Evolutionary conservation across 495 filamentous ascomycete genomes (phyloP).

Genomic region (Aspergillus sclerotiicarbonarius): DNA sequence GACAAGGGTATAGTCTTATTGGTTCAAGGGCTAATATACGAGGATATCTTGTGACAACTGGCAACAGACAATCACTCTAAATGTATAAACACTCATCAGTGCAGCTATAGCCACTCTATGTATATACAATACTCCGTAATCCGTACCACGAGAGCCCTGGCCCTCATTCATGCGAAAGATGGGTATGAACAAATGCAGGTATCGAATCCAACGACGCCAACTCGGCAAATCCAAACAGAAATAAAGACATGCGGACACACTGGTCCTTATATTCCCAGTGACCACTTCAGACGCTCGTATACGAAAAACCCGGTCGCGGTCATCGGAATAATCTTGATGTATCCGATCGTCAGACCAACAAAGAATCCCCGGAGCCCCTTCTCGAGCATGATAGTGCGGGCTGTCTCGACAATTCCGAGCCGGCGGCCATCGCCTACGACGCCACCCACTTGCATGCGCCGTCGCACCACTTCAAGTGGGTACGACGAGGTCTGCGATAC

Average conservation of each 20-base stretch:
- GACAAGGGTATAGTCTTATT: no score
- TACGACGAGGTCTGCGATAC: slow-evolving; percentile 90
- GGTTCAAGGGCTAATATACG: no score
- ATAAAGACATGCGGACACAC: slow-evolving; percentile 2
- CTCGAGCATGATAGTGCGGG: slow-evolving; percentile 67
- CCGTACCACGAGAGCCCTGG: slow-evolving; percentile 2
- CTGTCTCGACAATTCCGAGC: slow-evolving; percentile 76
- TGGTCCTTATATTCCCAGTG: slow-evolving; percentile 57
- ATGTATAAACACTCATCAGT: not conserved
- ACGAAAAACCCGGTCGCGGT: slow-evolving; percentile 71
- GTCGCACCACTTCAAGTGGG: slow-evolving; percentile 85
- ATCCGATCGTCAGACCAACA: slow-evolving; percentile 91
- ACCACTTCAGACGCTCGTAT: slow-evolving; percentile 79
- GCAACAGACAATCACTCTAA: not conserved
- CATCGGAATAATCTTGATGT: slow-evolving; percentile 92
- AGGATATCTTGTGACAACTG: no score
- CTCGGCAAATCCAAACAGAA: not conserved
- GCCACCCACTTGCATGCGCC: slow-evolving; percentile 94
- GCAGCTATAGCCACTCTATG: slow-evolving; percentile 7
- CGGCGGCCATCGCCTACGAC: slow-evolving; percentile 86
- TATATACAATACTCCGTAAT: slow-evolving; percentile 17
- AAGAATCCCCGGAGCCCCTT: slow-evolving; percentile 81
- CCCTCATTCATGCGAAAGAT: slow-evolving; percentile 17
- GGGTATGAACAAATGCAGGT: slow-evolving; percentile 18
- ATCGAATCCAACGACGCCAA: slow-evolving; percentile 4